Conservation (phyloP, 2,329 filamentous ascomycete species). For the Ophioceras dolichostomum region DNA sequence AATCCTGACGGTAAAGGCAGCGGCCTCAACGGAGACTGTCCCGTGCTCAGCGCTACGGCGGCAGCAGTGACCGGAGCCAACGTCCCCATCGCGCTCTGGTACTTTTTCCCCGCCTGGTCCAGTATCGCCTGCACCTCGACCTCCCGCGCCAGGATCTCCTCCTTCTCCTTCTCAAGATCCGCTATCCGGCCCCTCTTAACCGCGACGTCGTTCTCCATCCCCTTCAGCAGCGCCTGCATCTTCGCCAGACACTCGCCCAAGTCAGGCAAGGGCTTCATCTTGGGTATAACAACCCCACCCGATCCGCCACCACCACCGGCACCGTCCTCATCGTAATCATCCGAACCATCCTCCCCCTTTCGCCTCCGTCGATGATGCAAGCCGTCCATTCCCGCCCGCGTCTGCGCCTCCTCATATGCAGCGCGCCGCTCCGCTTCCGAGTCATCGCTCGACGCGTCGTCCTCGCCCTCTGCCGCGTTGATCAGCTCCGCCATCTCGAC, state of each 20-base stretch:
- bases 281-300: conserved; percentile 31
- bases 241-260: conserved; percentile 54
- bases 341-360: conserved; percentile 25
- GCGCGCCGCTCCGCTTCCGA: conserved; percentile 59
- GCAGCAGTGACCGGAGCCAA: no score
- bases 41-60: conserved; percentile 6
- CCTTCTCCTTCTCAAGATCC: conserved; percentile 55
- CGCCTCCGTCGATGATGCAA: conserved; percentile 31
- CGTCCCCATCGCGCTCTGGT: no score
- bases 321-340: conserved; percentile 18
- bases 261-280: conserved; percentile 66
- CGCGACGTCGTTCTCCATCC: conserved; percentile 51
- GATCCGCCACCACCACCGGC: conserved; percentile 13
- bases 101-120: conserved; percentile 64
- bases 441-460: conserved; percentile 45
- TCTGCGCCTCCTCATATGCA: conserved; percentile 81
- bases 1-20: no score
- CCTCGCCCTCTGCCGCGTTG: conserved; percentile 58
- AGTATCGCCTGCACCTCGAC: conserved; percentile 69
- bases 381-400: conserved; percentile 73
- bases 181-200: conserved; percentile 51
- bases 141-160: conserved; percentile 56
- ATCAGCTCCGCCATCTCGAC: conserved; percentile 78
- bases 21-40: conserved; percentile 17
- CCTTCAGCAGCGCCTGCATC: conserved; percentile 47